phyloP scores from a whole-genome alignment of 2,329 filamentous ascomycete species.

The Sphaerulina musiva region DNA sequence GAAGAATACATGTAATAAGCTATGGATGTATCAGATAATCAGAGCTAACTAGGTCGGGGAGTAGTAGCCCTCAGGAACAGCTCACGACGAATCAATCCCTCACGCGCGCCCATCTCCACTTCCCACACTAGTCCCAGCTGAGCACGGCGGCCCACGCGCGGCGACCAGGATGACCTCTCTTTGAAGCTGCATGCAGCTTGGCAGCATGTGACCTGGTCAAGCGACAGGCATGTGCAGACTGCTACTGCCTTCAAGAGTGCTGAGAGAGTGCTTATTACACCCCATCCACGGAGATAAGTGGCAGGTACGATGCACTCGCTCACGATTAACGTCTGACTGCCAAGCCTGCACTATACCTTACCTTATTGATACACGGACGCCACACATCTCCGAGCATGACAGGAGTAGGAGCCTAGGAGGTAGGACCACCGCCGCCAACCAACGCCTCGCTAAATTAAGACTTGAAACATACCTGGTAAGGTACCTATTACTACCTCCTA shows the following conservation, averaged over 20 bases:
- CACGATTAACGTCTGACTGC: too few relatives aligned
- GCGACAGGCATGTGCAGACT: not conserved
- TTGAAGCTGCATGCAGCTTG: not conserved
- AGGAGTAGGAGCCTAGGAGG: too few relatives aligned
- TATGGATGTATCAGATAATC: too few relatives aligned
- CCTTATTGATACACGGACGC: too few relatives aligned
- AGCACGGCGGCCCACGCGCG: not conserved
- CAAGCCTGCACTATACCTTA: too few relatives aligned
- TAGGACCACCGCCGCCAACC: not conserved
- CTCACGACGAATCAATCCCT: conserved; percentile 5
- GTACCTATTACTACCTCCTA: too few relatives aligned
- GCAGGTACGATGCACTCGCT: too few relatives aligned
- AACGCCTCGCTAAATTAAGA: not conserved
- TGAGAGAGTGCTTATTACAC: not conserved
- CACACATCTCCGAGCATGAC: too few relatives aligned
- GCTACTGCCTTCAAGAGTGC: not conserved
- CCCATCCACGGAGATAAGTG: too few relatives aligned
- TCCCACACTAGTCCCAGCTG: not conserved
- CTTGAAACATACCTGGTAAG: not conserved
- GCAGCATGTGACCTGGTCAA: conserved; percentile 1
- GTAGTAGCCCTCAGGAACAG: not conserved
- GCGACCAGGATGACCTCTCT: not conserved
- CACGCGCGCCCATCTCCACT: conserved; percentile 3
- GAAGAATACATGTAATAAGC: too few relatives aligned
- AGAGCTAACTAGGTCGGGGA: too few relatives aligned